These are phyloP conservation scores for Castanospermum australe DNA, from an alignment of 306 rosid genomes.

Conservation along the genomic window DNA sequence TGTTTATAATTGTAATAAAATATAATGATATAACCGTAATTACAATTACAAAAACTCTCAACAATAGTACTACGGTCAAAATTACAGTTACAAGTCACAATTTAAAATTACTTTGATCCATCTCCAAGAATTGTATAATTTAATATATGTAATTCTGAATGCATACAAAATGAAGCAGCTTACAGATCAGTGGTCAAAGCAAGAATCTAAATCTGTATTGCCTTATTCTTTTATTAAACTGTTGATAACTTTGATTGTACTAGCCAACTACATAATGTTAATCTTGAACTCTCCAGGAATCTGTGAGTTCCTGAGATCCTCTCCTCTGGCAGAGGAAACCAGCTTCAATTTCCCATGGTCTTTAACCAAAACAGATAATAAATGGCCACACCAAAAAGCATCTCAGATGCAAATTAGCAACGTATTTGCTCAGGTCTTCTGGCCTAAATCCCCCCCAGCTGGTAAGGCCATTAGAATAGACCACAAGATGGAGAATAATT, in stretches of 20 bases:
- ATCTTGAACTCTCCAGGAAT: constrained; percentile 26
- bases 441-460: constrained; percentile 18
- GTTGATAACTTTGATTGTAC: constrained; percentile 49
- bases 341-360: too few species aligned
- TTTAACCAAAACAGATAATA: constrained; percentile 19
- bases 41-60: too few species aligned
- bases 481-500: constrained; percentile 24
- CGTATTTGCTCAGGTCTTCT: constrained; percentile 28
- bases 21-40: too few species aligned
- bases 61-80: too few species aligned
- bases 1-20: too few species aligned
- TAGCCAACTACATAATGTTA: constrained; percentile 21
- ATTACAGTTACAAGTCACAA: too few species aligned
- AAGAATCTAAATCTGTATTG: constrained; percentile 30
- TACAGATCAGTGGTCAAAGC: constrained; percentile 36
- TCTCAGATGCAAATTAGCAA: constrained; percentile 14
- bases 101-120: too few species aligned
- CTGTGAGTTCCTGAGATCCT: constrained; percentile 36
- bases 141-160: not conserved
- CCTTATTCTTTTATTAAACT: constrained; percentile 23
- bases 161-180: too few species aligned
- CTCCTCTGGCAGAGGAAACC: constrained; percentile 23
- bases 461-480: constrained; percentile 22
- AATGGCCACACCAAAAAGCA: not conserved
- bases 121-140: not conserved